Conservation (phyloP, 306 rosid genomes). For the Vigna unguiculata region DNA sequence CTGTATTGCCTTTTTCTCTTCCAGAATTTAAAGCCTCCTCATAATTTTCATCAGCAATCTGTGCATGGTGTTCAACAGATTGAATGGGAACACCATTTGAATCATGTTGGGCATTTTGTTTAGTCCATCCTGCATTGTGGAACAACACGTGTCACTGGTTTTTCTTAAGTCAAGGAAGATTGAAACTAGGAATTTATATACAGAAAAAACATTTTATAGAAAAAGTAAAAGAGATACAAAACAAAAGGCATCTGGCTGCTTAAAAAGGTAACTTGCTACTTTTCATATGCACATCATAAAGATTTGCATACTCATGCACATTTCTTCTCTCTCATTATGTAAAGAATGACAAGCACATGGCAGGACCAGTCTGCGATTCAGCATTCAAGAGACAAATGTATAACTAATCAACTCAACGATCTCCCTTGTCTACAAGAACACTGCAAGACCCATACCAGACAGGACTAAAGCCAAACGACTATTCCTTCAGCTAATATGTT, state of each 20-base stretch:
- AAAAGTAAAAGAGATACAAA: not conserved
- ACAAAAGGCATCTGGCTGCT: conserved; percentile 12
- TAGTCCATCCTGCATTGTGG: conserved; percentile 57
- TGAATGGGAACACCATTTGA: conserved; percentile 55
- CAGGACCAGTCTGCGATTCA: conserved; percentile 3
- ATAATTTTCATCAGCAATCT: conserved; percentile 46
- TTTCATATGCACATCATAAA: conserved; percentile 22
- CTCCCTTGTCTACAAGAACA: not conserved
- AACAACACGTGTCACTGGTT: conserved; percentile 27
- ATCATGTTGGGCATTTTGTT: conserved; percentile 47
- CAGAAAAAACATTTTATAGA: not conserved
- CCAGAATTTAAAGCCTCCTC: conserved; percentile 52
- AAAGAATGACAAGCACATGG: conserved; percentile 21
- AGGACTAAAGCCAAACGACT: conserved; percentile 1
- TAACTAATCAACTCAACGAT: too few species aligned
- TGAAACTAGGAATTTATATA: conserved; percentile 1
- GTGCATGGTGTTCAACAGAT: conserved; percentile 47
- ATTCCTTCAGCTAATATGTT: not conserved
- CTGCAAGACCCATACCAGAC: conserved; percentile 15
- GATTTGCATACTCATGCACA: not conserved
- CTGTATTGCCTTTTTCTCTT: conserved; percentile 61
- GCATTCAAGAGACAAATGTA: not conserved
- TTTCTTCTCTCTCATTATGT: conserved; percentile 5
- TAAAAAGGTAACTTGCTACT: conserved; percentile 1
- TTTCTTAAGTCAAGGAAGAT: too few species aligned